Conservation (phyloP, 2,329 filamentous ascomycete genomes). For the Cladophialophora carrionii region DNA sequence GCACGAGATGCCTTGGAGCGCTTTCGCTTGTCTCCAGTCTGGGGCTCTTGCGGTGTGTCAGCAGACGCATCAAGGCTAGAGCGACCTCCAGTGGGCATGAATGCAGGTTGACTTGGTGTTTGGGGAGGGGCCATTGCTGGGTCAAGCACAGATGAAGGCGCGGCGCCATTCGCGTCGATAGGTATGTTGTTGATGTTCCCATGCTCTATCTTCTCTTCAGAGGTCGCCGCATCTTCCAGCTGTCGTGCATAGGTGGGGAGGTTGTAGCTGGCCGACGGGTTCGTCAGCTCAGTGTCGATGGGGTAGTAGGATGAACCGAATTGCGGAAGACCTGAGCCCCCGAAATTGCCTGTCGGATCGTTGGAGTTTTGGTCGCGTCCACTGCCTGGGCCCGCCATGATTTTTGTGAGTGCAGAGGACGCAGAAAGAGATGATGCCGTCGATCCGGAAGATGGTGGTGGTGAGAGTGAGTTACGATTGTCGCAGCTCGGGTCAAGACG, state of each 20-base stretch:
- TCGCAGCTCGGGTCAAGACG: slow-evolving; percentile 12
- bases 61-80: slow-evolving; percentile 29
- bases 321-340: slow-evolving; percentile 20
- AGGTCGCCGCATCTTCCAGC: slow-evolving; percentile 20
- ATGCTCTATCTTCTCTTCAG: slow-evolving; percentile 11
- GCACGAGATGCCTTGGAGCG: slow-evolving; percentile 84
- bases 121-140: slow-evolving; percentile 33
- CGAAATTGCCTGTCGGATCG: slow-evolving; percentile 28
- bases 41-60: slow-evolving; percentile 26
- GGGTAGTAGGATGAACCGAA: slow-evolving; percentile 30
- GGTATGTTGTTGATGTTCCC: slow-evolving; percentile 17
- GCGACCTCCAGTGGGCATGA: slow-evolving; percentile 24
- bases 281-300: slow-evolving; percentile 31
- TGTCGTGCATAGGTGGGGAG: slow-evolving; percentile 25
- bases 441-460: slow-evolving; percentile 29
- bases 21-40: slow-evolving; percentile 66
- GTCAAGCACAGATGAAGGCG: slow-evolving; percentile 19
- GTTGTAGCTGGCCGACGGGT: slow-evolving; percentile 26
- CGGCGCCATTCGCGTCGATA: slow-evolving; percentile 21
- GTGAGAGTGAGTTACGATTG: slow-evolving; percentile 18
- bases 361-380: slow-evolving; percentile 28
- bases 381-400: slow-evolving; percentile 25
- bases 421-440: slow-evolving; percentile 24
- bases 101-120: slow-evolving; percentile 22
- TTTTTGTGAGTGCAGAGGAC: slow-evolving; percentile 10